Base-by-base conservation (phyloP, 2,329 filamentous ascomycete species). In the Nothophoma quercina region DNA sequence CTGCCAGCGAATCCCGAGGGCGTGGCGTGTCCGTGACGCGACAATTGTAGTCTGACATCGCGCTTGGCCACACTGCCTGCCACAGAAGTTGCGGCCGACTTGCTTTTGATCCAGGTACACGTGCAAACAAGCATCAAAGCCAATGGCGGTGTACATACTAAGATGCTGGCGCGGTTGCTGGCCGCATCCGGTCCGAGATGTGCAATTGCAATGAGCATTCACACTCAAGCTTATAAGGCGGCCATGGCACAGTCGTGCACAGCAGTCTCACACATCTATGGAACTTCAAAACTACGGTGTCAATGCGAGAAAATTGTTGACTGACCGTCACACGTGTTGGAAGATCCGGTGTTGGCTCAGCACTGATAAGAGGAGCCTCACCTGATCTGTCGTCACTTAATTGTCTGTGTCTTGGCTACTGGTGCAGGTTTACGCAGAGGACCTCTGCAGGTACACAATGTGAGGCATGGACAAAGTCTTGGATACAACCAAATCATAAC, bases 311-410 rank as follows among this genome's bases (percentile, higher is more conserved):
- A 35, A 16, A n/a, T 35, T 22, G 18, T 2, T 4, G 35, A 25
- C 35, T n/a, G n/a, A n/a, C n/a, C n/a, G n/a, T n/a, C n/a, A n/a
- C n/a, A n/a, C n/a, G n/a, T n/a, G n/a, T n/a, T n/a, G n/a, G n/a
- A n/a, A n/a, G n/a, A n/a, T n/a, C n/a, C n/a, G n/a, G n/a, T n/a
- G 7, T 39, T 12, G 19, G 26, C n/a, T 10, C 21, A 21, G 15
- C 35, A 25, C 25, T 25, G 23, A 33, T 10, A 28, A 47, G n/a
- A n/a, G n/a, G n/a, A n/a, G n/a, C 13, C n/a, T 53, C 50, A 53
- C 38, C 50, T 53, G 38, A 53, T 43, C 22, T 35, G 12, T 48
- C 28, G 29, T 41, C 35, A 48, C 35, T 13, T n/a, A 13, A n/a
- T n/a, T n/a, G n/a, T n/a, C n/a, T n/a, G n/a, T n/a, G n/a, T n/a